Percentiles rank a stretch among this genome's conserved stretches.
phyloP scores from a whole-genome alignment of 768 basidiomycete genomes.

The Boletellus ananas region DNA sequence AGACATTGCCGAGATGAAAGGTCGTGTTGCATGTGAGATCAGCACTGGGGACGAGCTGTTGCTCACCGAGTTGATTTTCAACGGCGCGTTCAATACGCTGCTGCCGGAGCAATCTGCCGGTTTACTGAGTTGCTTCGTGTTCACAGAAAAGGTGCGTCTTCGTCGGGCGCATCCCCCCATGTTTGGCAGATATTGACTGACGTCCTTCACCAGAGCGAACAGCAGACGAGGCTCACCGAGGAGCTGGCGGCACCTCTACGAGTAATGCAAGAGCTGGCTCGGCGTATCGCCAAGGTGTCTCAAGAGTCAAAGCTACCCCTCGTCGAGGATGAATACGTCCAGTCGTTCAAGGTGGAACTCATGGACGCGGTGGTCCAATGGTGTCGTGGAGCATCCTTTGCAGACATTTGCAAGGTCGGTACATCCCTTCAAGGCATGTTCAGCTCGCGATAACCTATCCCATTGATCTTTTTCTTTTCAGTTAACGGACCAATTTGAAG shows the following conservation, averaged over 20 bases:
- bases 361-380: conserved; percentile 98
- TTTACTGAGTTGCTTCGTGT: conserved; percentile 96
- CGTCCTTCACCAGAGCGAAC: conserved; percentile 61
- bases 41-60: conserved; percentile 95
- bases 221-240: conserved; percentile 81
- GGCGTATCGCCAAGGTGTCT: conserved; percentile 95
- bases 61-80: conserved; percentile 95
- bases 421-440: not conserved
- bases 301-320: conserved; percentile 88
- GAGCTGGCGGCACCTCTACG: conserved; percentile 91
- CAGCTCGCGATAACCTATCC: not conserved
- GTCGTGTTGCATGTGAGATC: conserved; percentile 97
- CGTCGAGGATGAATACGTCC: conserved; percentile 92
- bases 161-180: conserved; percentile 24
- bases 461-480: conserved; percentile 26
- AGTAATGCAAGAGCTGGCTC: conserved; percentile 92
- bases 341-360: conserved; percentile 95
- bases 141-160: conserved; percentile 75
- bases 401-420: conserved; percentile 89
- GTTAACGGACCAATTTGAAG: conserved; percentile 97
- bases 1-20: conserved; percentile 98
- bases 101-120: conserved; percentile 91
- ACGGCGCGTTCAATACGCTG: conserved; percentile 90
- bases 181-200: not conserved
- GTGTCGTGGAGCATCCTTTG: conserved; percentile 97